Percentiles rank a stretch among this genome's conserved stretches.
phyloP scores from a whole-genome alignment of 176 grass and related monocot genomes.

The Aegilops tauschii region DNA sequence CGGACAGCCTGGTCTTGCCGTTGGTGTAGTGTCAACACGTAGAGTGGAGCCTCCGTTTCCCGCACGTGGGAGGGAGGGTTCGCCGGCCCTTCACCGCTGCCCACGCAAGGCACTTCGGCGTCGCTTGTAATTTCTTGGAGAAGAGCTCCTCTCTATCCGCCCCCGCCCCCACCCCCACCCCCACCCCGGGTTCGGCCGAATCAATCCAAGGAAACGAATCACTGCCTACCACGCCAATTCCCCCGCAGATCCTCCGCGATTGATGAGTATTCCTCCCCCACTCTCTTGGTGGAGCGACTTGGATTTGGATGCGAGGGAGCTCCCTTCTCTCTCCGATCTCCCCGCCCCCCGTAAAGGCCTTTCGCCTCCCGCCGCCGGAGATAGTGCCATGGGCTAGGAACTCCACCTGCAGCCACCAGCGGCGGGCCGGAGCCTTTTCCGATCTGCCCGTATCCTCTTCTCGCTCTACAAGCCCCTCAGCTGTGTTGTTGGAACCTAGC shows the following conservation, averaged over 20 bases:
- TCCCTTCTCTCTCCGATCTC: slow-evolving; percentile 25
- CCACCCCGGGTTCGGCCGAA: not conserved
- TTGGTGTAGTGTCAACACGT: not conserved
- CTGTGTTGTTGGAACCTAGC: not conserved
- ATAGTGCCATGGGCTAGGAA: slow-evolving; percentile 41
- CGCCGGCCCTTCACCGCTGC: not conserved
- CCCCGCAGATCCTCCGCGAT: slow-evolving; percentile 20
- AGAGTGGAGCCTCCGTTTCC: not conserved
- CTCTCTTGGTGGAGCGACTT: slow-evolving; percentile 26
- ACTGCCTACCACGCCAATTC: not conserved
- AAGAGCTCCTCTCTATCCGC: not conserved
- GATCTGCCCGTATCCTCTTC: slow-evolving; percentile 9
- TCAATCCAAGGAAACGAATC: not conserved
- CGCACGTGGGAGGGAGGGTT: not conserved
- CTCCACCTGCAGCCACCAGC: slow-evolving; percentile 11
- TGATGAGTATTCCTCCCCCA: slow-evolving; percentile 48
- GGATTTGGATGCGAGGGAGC: slow-evolving; percentile 47
- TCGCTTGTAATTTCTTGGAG: not conserved
- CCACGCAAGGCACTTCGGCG: not conserved
- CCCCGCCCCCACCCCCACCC: not conserved
- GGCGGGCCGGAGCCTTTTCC: slow-evolving; percentile 8
- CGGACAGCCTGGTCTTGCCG: too few relatives aligned
- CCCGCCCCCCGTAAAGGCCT: slow-evolving; percentile 15
- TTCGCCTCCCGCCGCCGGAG: not conserved
- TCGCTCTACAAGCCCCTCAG: not conserved